Base-by-base conservation (phyloP, 2,329 filamentous ascomycete species). In the Aspergillus fumigatiaffinis region DNA sequence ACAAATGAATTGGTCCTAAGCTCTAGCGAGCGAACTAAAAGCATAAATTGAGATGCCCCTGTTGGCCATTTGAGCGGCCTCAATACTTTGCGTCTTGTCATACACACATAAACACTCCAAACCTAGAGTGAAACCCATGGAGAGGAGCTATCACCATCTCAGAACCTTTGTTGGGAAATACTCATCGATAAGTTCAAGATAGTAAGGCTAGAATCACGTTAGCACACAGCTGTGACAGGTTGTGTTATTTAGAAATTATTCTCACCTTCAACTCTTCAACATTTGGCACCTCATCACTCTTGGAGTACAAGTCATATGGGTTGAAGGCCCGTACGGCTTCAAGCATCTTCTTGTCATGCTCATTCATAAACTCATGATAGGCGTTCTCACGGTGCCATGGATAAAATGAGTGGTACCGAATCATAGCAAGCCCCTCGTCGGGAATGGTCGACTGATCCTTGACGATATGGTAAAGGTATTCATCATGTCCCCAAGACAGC, bases 321-420 rank as follows among this genome's bases (percentile, higher is more conserved):
- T 96, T 96, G 76, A 96, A 96, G 0, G 89, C 90, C 73, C 85
- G 83, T 52, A 95, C 91, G 8, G 91, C 91, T 70, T 85, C 84
- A 66, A 95, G 78, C 87, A 95, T 92, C 67, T 83, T 82, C 73
- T 87, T 77, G 67, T 96, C 92, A 71, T 92, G 88, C 59, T 88
- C 86, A 71, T 88, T 83, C 91, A 96, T 96, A 73, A 95, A 83
- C 75, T 91, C 85, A 59, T 76, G 75, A 77, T 96, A 96, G 5
- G 90, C 91, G 54, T 87, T 87, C 73, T 88, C 87, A 60, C 82
- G 85, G 77, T 96, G 92, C 92, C 91, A 96, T n/a, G 92, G 88
- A 77, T 96, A 96, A 77, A 96, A 96, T 4, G 87, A 91, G 77
- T 96, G 92, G 77, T 95, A 96, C 55, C 92, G 82, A 72, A 96